Percentiles rank a stretch among this genome's conserved stretches.
Conservation (phyloP, 2,329 filamentous ascomycete genomes). For the Cladophialophora immunda region DNA sequence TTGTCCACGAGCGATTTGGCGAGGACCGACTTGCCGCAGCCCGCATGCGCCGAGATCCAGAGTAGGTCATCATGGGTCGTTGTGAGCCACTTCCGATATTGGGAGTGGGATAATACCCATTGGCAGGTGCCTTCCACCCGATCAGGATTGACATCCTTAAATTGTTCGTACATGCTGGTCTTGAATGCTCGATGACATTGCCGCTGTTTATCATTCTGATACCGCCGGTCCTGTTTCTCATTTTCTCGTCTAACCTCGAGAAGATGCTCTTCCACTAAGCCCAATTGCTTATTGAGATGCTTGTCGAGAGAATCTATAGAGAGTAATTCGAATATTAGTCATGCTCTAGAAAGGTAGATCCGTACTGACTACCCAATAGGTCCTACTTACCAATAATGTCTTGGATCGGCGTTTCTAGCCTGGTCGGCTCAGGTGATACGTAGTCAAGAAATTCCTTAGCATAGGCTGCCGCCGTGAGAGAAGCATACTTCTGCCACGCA, state of each 20-base stretch:
- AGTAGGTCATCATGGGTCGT: conserved; percentile 44
- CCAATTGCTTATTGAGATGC: neutral
- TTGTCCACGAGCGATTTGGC: conserved; percentile 47
- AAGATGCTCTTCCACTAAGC: conserved; percentile 6
- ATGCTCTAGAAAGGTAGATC: neutral
- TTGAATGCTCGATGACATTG: conserved; percentile 20
- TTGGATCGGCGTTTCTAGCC: conserved; percentile 11
- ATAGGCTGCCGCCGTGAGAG: conserved; percentile 45
- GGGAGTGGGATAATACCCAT: conserved; percentile 45
- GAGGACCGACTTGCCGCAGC: conserved; percentile 54
- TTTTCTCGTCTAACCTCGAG: neutral
- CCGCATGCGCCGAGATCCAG: conserved; percentile 52
- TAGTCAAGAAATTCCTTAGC: conserved; percentile 38
- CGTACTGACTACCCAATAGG: neutral
- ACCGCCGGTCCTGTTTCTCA: conserved; percentile 3
- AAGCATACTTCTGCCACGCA: conserved; percentile 50
- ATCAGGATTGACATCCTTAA: conserved; percentile 47
- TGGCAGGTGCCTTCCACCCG: conserved; percentile 46
- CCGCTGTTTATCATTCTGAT: neutral
- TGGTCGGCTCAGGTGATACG: conserved; percentile 4
- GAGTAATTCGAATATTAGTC: neutral
- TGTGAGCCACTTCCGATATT: conserved; percentile 43
- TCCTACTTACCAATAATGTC: conserved; percentile 6
- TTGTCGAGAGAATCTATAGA: neutral
- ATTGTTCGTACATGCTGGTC: conserved; percentile 41